Base-by-base conservation (phyloP, 2,329 filamentous ascomycete genomes). In the Alternaria rosae region DNA sequence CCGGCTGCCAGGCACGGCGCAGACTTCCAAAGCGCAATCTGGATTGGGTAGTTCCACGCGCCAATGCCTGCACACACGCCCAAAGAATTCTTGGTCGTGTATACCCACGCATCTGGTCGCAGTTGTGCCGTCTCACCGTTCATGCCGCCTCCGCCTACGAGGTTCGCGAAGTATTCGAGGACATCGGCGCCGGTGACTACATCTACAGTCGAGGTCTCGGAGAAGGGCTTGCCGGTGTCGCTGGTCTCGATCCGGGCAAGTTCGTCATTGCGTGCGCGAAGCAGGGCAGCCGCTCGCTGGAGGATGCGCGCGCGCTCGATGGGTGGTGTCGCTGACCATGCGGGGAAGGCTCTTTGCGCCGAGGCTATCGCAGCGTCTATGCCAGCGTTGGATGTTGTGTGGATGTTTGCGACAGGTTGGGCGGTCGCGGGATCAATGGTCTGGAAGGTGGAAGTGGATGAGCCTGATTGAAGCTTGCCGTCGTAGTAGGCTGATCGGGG, bases 1-100 rank as follows among this genome's bases (percentile, higher is more conserved):
- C 92, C 92, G 1, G 92, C 92, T 4, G 92, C 92, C 13, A 96
- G 85, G 71, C 92, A 95, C 0, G 93, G 91, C 0, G 91, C 92
- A 1, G 91, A 93, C 80, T 96, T 96, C 92, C 92, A 96, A 2
- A 96, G 84, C 9, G 92, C 92, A 28, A 96, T 96, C 78, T 96
- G 92, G 67, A 96, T 91, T 12, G 93, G 93, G 76, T 96, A 96
- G 80, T 96, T 96, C 92, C 92, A 96, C 13, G 93, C 93, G 57
- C 92, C 93, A 68, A 96, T 96, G 59, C 92, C 93, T 13, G 87
- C 93, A 77, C 92, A 96, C 13, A 95, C 92, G 25, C 93, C 93
- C 17, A 96, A 82, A 6, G 93, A 86, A 70, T 92, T 91, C 77
- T 95, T 94, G 73, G 88, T 90, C 11, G 91, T 94, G 79, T 94